A percentile compares a stretch with the other conserved stretches of the same genome.
Conservation (phyloP, 2,329 filamentous ascomycete genomes). For the Trichoderma guizhouense region DNA sequence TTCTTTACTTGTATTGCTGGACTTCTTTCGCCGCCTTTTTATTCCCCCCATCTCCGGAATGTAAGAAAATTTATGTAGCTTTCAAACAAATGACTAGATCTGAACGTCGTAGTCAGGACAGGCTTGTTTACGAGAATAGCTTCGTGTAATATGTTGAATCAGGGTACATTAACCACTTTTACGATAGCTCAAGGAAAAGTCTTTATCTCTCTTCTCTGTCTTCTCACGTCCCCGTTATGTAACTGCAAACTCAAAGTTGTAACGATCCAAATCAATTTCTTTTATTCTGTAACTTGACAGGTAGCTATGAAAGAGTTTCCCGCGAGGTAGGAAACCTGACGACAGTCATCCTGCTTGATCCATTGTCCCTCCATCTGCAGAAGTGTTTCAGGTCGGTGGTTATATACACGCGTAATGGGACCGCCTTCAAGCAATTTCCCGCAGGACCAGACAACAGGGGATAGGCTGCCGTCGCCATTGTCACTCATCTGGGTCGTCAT, state of each 20-base stretch:
- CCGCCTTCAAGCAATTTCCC: slow-evolving; percentile 24
- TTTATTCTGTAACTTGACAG: slow-evolving; percentile 13
- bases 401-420: not conserved
- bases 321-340: slow-evolving; percentile 45
- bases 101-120: slow-evolving; percentile 10
- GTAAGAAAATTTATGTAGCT: slow-evolving; percentile 9
- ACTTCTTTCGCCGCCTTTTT: not conserved
- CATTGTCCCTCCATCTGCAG: slow-evolving; percentile 55
- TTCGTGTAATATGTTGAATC: not conserved
- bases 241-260: not conserved
- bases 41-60: not conserved
- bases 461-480: slow-evolving; percentile 58
- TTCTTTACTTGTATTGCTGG: not conserved
- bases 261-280: slow-evolving; percentile 19
- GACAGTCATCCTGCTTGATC: slow-evolving; percentile 62
- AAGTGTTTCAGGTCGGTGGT: slow-evolving; percentile 17
- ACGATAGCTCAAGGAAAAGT: not conserved
- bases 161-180: not conserved
- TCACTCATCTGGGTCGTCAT: slow-evolving; percentile 64
- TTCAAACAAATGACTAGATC: not conserved
- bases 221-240: not conserved
- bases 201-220: not conserved
- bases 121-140: slow-evolving; percentile 1
- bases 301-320: slow-evolving; percentile 27
- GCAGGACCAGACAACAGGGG: slow-evolving; percentile 65